Evolutionary conservation across 306 rosid species (phyloP).

Genomic region (Prinsepia uniflora): DNA sequence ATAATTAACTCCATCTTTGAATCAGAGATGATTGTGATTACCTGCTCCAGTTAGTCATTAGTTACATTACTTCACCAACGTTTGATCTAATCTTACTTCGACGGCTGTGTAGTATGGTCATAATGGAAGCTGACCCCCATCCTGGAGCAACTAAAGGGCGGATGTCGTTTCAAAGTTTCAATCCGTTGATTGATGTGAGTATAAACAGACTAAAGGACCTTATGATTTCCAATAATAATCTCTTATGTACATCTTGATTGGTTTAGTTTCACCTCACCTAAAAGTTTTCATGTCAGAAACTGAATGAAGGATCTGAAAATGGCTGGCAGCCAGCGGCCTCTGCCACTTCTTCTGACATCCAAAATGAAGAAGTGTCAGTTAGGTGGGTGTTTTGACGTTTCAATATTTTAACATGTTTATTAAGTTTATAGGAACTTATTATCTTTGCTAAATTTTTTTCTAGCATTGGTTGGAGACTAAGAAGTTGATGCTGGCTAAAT

Average conservation of each 20-base stretch:
- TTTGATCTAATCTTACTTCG: conserved; percentile 12
- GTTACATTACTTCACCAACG: background rate
- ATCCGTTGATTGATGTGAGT: conserved; percentile 93
- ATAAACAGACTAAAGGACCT: conserved; percentile 23
- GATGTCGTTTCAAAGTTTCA: conserved; percentile 80
- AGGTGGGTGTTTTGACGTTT: conserved; percentile 44
- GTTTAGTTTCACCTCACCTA: conserved; percentile 29
- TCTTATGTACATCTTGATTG: conserved; percentile 12
- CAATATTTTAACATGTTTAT: background rate
- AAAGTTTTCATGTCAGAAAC: conserved; percentile 56
- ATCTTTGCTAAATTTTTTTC: background rate
- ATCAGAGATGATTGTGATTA: background rate
- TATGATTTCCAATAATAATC: conserved; percentile 17
- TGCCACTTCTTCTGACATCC: conserved; percentile 38
- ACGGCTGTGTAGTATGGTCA: conserved; percentile 51
- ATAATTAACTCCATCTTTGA: background rate
- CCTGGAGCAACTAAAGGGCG: conserved; percentile 81
- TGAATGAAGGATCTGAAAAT: conserved; percentile 59
- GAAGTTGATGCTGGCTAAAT: background rate
- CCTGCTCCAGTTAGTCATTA: background rate
- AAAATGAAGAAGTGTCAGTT: conserved; percentile 37
- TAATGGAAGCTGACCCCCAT: conserved; percentile 89
- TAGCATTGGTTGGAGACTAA: background rate
- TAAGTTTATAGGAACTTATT: background rate
- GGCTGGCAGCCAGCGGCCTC: conserved; percentile 41